A percentile compares a stretch with the other conserved stretches of the same genome.
Conservation (phyloP, 192 early-diverging fungal species). For the Dissophora globulifera region DNA sequence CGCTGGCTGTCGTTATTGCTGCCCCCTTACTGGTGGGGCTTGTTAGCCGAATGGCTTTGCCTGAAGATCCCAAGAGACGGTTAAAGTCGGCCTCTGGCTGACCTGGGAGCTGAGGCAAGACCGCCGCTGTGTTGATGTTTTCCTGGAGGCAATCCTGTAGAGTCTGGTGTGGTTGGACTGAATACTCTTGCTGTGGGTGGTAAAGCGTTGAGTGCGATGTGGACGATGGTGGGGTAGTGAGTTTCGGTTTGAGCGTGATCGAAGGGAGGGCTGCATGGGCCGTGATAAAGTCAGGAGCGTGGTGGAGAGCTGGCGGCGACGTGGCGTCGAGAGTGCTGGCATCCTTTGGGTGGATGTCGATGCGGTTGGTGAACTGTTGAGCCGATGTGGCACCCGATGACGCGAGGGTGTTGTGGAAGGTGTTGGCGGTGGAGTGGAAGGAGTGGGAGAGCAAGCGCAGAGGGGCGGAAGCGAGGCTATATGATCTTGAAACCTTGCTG, state of each 20-base stretch:
- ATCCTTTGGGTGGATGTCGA: background rate
- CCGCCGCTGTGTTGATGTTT: too few species aligned
- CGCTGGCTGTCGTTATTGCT: too few species aligned
- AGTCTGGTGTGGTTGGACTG: background rate
- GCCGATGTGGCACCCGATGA: background rate
- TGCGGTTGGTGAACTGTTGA: too few species aligned
- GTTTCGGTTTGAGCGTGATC: too few species aligned
- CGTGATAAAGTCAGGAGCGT: background rate
- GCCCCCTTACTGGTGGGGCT: too few species aligned
- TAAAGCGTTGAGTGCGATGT: background rate
- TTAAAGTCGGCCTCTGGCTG: too few species aligned
- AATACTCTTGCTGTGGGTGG: conserved; percentile 4
- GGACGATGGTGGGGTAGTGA: too few species aligned
- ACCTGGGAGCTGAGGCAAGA: too few species aligned
- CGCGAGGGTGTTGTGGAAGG: background rate
- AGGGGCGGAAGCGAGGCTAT: conserved; percentile 42
- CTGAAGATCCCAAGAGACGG: too few species aligned
- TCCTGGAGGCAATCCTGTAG: background rate
- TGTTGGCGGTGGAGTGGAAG: conserved; percentile 50
- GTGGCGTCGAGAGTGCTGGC: background rate
- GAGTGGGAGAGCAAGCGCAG: conserved; percentile 47
- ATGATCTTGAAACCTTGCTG: conserved; percentile 31
- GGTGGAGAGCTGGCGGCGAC: background rate
- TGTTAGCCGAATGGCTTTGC: too few species aligned
- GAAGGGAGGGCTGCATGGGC: background rate